Conservation (phyloP, 306 rosid genomes). For the Rosa multiflora region DNA sequence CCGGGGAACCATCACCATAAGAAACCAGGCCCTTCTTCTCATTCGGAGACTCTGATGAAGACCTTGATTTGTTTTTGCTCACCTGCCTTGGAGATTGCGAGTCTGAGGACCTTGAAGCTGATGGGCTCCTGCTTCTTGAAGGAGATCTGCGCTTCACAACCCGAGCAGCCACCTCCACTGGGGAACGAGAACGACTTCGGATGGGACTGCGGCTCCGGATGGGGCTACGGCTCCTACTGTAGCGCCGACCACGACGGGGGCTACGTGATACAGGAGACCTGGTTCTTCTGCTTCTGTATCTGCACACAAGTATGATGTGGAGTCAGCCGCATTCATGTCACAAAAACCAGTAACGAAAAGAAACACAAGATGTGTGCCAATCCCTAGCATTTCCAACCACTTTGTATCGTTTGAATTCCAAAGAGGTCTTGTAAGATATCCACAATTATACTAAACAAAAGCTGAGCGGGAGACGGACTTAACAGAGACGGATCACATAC, state of each 20-base stretch:
- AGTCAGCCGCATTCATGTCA: not conserved
- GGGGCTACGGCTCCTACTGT: constrained; percentile 51
- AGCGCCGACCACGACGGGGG: constrained; percentile 63
- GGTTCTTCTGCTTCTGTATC: constrained; percentile 89
- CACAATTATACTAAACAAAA: not conserved
- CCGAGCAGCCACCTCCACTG: constrained; percentile 57
- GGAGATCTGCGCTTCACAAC: constrained; percentile 42
- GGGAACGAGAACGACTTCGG: constrained; percentile 37
- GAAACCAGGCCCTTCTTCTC: constrained; percentile 87
- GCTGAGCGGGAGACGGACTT: not conserved
- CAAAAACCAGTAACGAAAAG: not conserved
- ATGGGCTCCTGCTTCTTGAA: constrained; percentile 66
- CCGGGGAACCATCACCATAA: constrained; percentile 70
- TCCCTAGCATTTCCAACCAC: not conserved
- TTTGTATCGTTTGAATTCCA: not conserved
- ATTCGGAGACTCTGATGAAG: constrained; percentile 63
- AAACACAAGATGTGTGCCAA: not conserved
- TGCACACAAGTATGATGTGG: constrained; percentile 23
- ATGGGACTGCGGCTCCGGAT: constrained; percentile 15
- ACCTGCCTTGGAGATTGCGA: constrained; percentile 53
- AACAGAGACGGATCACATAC: constrained; percentile 33
- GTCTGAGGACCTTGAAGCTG: constrained; percentile 58
- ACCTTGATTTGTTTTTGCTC: constrained; percentile 49
- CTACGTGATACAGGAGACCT: constrained; percentile 79
- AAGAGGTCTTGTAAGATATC: not conserved